Evolutionary conservation across 1,284 basidiomycete genomes (phyloP), one percentile per base, ranked within the genome.

Genomic region (Rhodotorula mucilaginosa): DNA sequence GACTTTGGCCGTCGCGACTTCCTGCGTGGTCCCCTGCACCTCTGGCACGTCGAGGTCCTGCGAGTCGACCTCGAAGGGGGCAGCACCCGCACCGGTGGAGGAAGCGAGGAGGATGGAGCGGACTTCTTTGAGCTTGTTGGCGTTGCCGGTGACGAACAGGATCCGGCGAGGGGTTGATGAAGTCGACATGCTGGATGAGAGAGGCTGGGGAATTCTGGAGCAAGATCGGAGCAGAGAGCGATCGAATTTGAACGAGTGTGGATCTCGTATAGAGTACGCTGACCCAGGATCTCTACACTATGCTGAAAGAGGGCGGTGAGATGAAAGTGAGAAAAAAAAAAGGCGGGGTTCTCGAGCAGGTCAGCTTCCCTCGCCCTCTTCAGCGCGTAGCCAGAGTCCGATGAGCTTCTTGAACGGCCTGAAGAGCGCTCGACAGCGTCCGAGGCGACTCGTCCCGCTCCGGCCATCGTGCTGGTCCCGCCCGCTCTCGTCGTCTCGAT

Each of bases 71-170:
- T 88, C 85, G 75, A 92, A 85, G 26, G 87, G 44, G 15, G 59
- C 57, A 12, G 72, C 8, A 1, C 34, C 39, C 29, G 46, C 16
- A 0, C 15, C 46, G 31, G 60, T 0, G 60, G 67, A 21, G 21
- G 66, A 57, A 31, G 84, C 81, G 1, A 85, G 85, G 26, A 93
- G 84, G 78, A 95, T 94, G 54, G 86, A 85, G 76, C 88, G 87
- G 63, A 96, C 93, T 83, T 99, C 95, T 70, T 85, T 86, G 46
- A 98, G 85, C 83, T 99, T 99, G 84, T 96, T 94, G 48, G 88
- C 87, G 81, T 98, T 98, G 57, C 94, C 93, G 2, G 95, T 97
- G 26, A 97, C 92, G 80, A 74, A 72, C 31, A 69, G 67, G 65
- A 72, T 65, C 12, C 64, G 49, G 23, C 59, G 58, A 12, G 71